A percentile compares a stretch with the other conserved stretches of the same genome.
These are phyloP conservation scores for Tetrapisispora fleetii DNA, from an alignment of 805 yeast species.

Conservation along the genomic window DNA sequence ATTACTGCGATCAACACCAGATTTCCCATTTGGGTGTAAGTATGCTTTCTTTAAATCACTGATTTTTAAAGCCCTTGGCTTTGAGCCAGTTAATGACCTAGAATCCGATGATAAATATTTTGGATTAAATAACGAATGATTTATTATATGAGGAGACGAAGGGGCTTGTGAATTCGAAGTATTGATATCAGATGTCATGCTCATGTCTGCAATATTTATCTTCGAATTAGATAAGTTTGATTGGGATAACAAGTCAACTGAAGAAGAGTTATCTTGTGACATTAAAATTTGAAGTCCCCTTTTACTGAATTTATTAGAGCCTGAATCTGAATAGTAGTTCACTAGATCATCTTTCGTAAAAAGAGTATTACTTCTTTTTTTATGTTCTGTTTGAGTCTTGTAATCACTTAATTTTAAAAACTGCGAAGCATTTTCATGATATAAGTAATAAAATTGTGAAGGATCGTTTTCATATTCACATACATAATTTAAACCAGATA, in stretches of 20 bases:
- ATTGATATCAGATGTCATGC: not conserved
- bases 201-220: slow-evolving; percentile 3
- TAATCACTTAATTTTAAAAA: slow-evolving; percentile 23
- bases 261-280: slow-evolving; percentile 14
- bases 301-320: slow-evolving; percentile 22
- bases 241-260: slow-evolving; percentile 19
- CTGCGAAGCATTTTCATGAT: slow-evolving; percentile 24
- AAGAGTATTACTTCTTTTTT: slow-evolving; percentile 7
- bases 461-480: slow-evolving; percentile 12
- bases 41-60: slow-evolving; percentile 22
- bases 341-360: slow-evolving; percentile 24
- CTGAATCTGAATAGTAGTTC: slow-evolving; percentile 26
- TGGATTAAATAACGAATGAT: not conserved
- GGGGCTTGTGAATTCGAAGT: not conserved
- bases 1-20: not conserved
- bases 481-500: slow-evolving; percentile 26
- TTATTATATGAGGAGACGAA: not conserved
- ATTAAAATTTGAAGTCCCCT: slow-evolving; percentile 23
- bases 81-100: not conserved
- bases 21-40: slow-evolving; percentile 3
- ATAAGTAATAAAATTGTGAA: slow-evolving; percentile 17
- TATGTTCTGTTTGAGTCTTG: slow-evolving; percentile 16
- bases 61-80: slow-evolving; percentile 19
- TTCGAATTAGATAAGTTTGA: not conserved
- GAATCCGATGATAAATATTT: not conserved